These are phyloP conservation scores for Senecio squalidus DNA, from an alignment of 140 eudicot genomes.

Conservation along the genomic window DNA sequence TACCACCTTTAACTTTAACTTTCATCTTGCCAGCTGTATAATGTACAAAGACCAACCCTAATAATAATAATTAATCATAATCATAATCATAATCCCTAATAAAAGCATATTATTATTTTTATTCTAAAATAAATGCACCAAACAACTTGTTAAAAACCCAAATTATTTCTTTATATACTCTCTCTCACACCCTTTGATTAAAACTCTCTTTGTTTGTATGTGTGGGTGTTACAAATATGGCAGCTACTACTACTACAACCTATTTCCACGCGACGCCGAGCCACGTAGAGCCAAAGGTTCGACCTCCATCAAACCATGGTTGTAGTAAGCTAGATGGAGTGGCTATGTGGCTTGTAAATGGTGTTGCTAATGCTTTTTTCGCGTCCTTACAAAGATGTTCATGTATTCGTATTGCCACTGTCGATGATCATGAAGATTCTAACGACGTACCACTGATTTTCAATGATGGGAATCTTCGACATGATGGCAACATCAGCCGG, in stretches of 20 bases:
- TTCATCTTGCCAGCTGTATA: no score
- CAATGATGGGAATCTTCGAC: constrained; percentile 45
- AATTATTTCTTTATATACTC: constrained; percentile 21
- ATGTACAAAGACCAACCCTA: constrained; percentile 13
- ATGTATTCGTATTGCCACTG: constrained; percentile 75
- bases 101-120: background rate
- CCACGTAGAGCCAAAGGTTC: constrained; percentile 34
- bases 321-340: constrained; percentile 64
- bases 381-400: constrained; percentile 91
- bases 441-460: constrained; percentile 66
- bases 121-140: constrained; percentile 5
- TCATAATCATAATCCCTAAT: constrained; percentile 8
- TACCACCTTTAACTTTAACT: no score
- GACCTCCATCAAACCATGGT: constrained; percentile 35
- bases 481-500: constrained; percentile 19
- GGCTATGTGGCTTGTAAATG: constrained; percentile 83
- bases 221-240: constrained; percentile 23
- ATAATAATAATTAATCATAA: constrained; percentile 23
- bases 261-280: constrained; percentile 31
- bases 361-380: constrained; percentile 67
- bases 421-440: constrained; percentile 47
- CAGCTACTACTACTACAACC: constrained; percentile 38
- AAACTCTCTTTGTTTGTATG: background rate
- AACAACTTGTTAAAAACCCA: constrained; percentile 19
- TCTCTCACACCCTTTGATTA: background rate